Evolutionary conservation across 2,329 filamentous ascomycete genomes (phyloP), one percentile per base, ranked within the genome.

Genomic region (Huntiella decipiens): DNA sequence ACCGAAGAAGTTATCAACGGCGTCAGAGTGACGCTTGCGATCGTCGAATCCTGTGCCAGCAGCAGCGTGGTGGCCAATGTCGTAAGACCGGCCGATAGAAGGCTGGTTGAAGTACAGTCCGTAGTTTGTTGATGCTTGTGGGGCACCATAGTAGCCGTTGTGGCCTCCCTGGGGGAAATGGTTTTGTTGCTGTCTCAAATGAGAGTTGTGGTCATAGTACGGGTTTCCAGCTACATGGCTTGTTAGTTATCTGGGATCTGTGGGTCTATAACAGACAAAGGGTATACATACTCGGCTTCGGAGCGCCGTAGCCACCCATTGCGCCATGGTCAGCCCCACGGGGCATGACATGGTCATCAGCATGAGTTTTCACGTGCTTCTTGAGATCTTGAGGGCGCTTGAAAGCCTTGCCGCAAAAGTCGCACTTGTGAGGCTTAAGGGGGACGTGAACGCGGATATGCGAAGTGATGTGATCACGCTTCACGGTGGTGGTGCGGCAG

Each of bases 361-460:
- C 88, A 60, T 96, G 88, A 4, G 88, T 96, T 77, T 96, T 98
- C 63, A 96, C 86, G 61, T 98, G 91, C 70, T 98, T 98, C 77
- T 98, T 96, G 56, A 98, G 63, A 67, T 98, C 91, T 66, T 98
- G 91, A 2, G 91, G 91, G 32, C 91, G 82, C 75, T 98, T 98
- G 73, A 98, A 98, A 1, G 87, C 87, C 70, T 98, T 98, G 60
- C 85, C 85, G 60, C 91, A 98, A 65, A 95, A 93, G 60, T 95
- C 87, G 63, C 91, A 98, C 66, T 95, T 96, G 69, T 98, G 91
- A 54, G 91, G 91, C 72, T 98, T 98, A 51, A 98, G 70, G 1
- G 91, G 91, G n/a, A 98, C 88, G 61, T 98, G 91, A 45, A 96
- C 91, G 53, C 91, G 84, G 56, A 98, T 95, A 64, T 98, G 91